Percentiles rank a stretch among this genome's conserved stretches.
These are phyloP conservation scores for Sarcomyxa edulis DNA, from an alignment of 768 basidiomycete species.

Conservation along the genomic window DNA sequence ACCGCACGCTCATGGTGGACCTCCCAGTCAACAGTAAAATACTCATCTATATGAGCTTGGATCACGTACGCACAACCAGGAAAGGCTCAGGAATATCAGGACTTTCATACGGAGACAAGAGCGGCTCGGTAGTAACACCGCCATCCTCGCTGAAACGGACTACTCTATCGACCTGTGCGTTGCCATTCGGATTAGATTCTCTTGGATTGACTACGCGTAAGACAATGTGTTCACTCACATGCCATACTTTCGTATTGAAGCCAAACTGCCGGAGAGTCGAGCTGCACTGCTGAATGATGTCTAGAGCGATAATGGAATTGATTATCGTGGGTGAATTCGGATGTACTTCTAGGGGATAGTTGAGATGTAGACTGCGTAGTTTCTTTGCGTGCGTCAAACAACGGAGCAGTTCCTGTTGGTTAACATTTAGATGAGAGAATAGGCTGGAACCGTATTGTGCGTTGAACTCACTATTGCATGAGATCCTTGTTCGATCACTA, in stretches of 20 bases:
- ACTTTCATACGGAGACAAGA: constrained; percentile 50
- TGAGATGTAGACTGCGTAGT: constrained; percentile 59
- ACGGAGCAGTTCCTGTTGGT: constrained; percentile 31
- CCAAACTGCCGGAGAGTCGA: constrained; percentile 57
- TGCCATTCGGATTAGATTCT: not conserved
- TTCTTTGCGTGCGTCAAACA: constrained; percentile 38
- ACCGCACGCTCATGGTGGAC: too few relatives aligned
- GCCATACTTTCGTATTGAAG: constrained; percentile 64
- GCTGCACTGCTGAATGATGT: constrained; percentile 44
- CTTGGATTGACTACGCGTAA: constrained; percentile 2
- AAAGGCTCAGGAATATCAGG: constrained; percentile 71
- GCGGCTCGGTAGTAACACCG: constrained; percentile 27
- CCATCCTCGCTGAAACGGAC: constrained; percentile 33
- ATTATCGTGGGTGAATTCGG: constrained; percentile 24
- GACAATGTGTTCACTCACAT: constrained; percentile 35
- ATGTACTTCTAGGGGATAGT: constrained; percentile 33
- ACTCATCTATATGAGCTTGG: too few relatives aligned
- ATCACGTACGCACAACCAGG: constrained; percentile 54
- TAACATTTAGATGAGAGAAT: not conserved
- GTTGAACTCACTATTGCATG: constrained; percentile 37
- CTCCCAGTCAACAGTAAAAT: too few relatives aligned
- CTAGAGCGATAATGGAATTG: constrained; percentile 28
- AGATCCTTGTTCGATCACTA: constrained; percentile 46
- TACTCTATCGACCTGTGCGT: constrained; percentile 39
- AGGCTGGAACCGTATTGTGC: not conserved